These are phyloP conservation scores for Zygotorulaspora florentina DNA, from an alignment of 805 yeast genomes.

Conservation along the genomic window DNA sequence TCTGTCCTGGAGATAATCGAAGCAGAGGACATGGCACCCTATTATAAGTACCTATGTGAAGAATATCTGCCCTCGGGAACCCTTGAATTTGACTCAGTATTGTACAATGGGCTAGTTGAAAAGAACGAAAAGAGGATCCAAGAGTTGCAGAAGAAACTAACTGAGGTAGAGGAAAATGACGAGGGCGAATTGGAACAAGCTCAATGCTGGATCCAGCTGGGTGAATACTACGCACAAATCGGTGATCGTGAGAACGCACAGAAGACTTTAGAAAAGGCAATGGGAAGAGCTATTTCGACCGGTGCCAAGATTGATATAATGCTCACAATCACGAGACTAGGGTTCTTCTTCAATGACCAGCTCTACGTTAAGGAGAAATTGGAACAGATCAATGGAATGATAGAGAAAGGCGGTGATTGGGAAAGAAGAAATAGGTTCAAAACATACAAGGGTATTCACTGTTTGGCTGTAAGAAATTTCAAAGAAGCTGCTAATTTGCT, in stretches of 20 bases:
- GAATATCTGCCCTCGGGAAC: slow-evolving; percentile 36
- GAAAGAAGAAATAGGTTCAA: slow-evolving; percentile 94
- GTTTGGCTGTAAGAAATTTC: slow-evolving; percentile 81
- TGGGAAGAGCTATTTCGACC: slow-evolving; percentile 74
- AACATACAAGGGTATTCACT: slow-evolving; percentile 82
- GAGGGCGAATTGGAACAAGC: slow-evolving; percentile 86
- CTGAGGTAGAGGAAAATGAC: slow-evolving; percentile 50
- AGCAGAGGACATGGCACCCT: slow-evolving; percentile 70
- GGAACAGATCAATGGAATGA: slow-evolving; percentile 65
- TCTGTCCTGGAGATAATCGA: slow-evolving; percentile 53
- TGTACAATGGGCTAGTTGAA: slow-evolving; percentile 48
- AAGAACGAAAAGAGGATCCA: slow-evolving; percentile 55
- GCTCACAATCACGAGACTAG: slow-evolving; percentile 78
- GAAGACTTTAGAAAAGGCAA: slow-evolving; percentile 62
- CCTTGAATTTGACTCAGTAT: slow-evolving; percentile 55
- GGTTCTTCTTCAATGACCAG: slow-evolving; percentile 84
- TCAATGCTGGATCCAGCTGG: slow-evolving; percentile 71
- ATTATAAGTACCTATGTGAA: slow-evolving; percentile 63
- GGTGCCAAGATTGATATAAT: slow-evolving; percentile 87
- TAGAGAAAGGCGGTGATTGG: slow-evolving; percentile 99
- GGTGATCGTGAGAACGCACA: slow-evolving; percentile 76
- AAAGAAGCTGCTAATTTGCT: slow-evolving; percentile 78
- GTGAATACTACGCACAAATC: slow-evolving; percentile 81
- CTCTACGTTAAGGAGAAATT: slow-evolving; percentile 63
- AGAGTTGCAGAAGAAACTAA: slow-evolving; percentile 42